phyloP scores from a whole-genome alignment of 768 basidiomycete genomes.

The Boletus rubescentipes region DNA sequence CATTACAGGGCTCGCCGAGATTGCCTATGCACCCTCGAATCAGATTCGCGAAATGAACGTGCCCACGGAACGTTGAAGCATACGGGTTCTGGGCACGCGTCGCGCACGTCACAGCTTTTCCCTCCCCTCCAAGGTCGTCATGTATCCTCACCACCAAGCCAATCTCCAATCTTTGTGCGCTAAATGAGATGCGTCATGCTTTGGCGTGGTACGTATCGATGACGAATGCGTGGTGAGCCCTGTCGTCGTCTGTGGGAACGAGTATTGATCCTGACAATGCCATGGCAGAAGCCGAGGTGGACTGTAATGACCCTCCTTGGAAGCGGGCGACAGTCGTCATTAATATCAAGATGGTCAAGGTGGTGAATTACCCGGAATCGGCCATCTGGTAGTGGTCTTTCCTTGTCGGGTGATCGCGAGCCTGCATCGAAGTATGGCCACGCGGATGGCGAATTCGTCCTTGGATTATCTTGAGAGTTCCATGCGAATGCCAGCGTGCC shows the following conservation, averaged over 20 bases:
- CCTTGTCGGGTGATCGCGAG: not conserved
- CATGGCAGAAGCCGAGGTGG: conserved; percentile 8
- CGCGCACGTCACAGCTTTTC: conserved; percentile 16
- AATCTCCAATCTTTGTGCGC: conserved; percentile 15
- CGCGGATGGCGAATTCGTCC: not conserved
- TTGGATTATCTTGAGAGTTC: not conserved
- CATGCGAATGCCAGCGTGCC: not conserved
- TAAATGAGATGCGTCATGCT: conserved; percentile 23
- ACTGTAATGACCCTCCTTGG: not conserved
- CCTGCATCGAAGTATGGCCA: not conserved
- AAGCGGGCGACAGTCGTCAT: not conserved
- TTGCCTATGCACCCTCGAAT: conserved; percentile 24
- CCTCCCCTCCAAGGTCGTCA: not conserved
- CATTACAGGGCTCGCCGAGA: conserved; percentile 14
- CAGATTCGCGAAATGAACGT: conserved; percentile 25
- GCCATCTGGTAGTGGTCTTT: not conserved
- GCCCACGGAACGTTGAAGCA: not conserved
- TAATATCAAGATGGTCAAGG: not conserved
- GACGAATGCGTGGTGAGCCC: not conserved
- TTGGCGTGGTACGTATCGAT: conserved; percentile 17
- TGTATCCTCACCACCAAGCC: conserved; percentile 2
- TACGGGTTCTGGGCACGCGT: conserved; percentile 6
- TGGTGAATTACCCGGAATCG: not conserved
- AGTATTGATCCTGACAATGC: not conserved
- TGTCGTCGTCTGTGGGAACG: not conserved